Base-by-base conservation (phyloP, 2,329 filamentous ascomycete species). In the Apiospora rasikravindrae region DNA sequence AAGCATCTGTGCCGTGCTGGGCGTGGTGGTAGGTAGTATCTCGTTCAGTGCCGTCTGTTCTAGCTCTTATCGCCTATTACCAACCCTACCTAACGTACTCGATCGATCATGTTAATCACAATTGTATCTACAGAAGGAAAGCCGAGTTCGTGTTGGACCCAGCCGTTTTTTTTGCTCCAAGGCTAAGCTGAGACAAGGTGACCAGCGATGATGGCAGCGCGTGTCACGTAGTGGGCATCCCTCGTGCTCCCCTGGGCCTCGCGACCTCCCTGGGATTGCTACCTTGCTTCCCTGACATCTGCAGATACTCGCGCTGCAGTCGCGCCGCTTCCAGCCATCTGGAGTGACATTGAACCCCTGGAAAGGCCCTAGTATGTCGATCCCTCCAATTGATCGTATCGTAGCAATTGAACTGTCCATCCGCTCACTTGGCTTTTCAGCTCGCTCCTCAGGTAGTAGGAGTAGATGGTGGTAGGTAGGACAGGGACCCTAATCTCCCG, bases 401-500 rank as follows among this genome's bases (percentile, higher is more conserved):
- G 57, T 64, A 64, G 19, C 57, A 64, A 64, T 64, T 40, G 57
- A 64, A 40, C 57, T 33, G 29, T 37, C 57, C 57, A 64, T 40
- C 33, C 29, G 40, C 29, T 33, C 19, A 64, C 29, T 33, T 40
- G 33, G 29, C 57, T 37, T 42, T 14, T 64, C 19, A 64, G 57
- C 16, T 37, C 19, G 33, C n/a, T 14, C 51, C 26, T 19, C 29
- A 61, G 53, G 24, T 57, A 57, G 26, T 57, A 26, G 22, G 3
- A 11, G 26, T 22, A 57, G 2, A 16, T 37, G 5, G 33, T 37
- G 33, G 33, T 37, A 37, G 2, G 53, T 61, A 37, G 29, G 13
- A 61, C 53, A 33, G 53, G 53, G 53, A 61, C 53, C 53, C 53
- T 61, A n/a, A 40, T 64, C 57, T 40, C n/a, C 57, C 29, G 57